Base-by-base conservation (phyloP, 2,329 filamentous ascomycete species). In the Aspergillus ustus region DNA sequence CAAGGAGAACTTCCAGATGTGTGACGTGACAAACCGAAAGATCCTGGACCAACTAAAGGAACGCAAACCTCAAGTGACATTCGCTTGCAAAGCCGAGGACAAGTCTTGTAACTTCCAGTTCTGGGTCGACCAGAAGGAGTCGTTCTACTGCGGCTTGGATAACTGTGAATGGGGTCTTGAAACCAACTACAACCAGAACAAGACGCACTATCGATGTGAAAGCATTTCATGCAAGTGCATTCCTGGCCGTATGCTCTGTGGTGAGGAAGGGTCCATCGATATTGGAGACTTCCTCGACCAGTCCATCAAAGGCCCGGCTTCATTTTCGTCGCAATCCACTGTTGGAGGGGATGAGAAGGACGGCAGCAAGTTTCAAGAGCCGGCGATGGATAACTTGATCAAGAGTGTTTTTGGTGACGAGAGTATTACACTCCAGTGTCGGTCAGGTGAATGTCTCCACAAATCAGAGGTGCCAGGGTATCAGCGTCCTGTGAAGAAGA, bases 1-100 rank as follows among this genome's bases (percentile, higher is more conserved):
- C 65, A 93, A 95, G 70, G 88, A 96, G 78, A 99, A 98, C 81
- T 94, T 93, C 80, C 96, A 99, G 79, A 95, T 97, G 81, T 99
- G 95, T 80, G 92, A 96, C 77, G 95, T 99, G 67, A 98, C 93
- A 59, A 99, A 99, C 81, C 87, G 88, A 77, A 95, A 96, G 82
- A 99, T 99, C 72, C 83, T 94, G 59, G 88, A 93, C 64, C 88
- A 94, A 73, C 84, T 99, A 52, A 91, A 93, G 70, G 89, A 90
- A 49, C 87, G 93, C 78, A 90, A 91, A 61, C 93, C 95, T 0
- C 91, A 99, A 77, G 95, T 96, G 25, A 99, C 95, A 0, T 99
- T 99, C 74, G 92, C 90, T 31, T 99, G 95, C 77, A 87, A 93
- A 72, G 87, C 86, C 40, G 87, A 91, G 55, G 83, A 87, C 4